Conservation (phyloP, 352 stramenopile genomes). For the Plasmopara muralis region DNA sequence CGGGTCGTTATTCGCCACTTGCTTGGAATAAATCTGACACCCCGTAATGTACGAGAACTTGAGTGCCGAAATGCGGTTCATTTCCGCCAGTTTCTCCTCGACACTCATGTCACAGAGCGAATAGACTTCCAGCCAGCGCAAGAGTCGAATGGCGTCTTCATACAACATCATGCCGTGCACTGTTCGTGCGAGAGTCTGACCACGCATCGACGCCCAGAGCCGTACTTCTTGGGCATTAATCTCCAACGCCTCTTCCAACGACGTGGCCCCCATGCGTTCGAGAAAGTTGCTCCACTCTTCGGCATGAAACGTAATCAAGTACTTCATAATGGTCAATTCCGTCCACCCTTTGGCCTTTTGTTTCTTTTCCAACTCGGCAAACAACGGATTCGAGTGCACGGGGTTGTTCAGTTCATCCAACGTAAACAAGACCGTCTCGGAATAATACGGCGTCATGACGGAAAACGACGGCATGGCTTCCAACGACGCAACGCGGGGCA, state of each 20-base stretch:
- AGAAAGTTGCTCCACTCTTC: conserved; percentile 88
- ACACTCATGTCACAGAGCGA: conserved; percentile 52
- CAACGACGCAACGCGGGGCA: conserved; percentile 64
- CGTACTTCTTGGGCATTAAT: conserved; percentile 66
- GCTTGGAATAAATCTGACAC: conserved; percentile 84
- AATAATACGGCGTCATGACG: conserved; percentile 87
- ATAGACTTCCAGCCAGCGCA: conserved; percentile 81
- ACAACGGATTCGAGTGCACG: conserved; percentile 75
- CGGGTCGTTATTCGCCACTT: conserved; percentile 64
- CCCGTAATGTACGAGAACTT: conserved; percentile 88
- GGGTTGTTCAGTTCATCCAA: conserved; percentile 82
- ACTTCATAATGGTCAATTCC: conserved; percentile 84
- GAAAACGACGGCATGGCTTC: conserved; percentile 85
- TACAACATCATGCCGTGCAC: conserved; percentile 89
- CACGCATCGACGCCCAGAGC: conserved; percentile 78
- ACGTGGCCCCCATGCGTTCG: conserved; percentile 65
- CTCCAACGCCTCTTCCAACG: conserved; percentile 63
- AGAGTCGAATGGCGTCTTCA: conserved; percentile 77
- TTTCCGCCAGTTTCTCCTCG: conserved; percentile 65
- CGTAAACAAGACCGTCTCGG: conserved; percentile 80
- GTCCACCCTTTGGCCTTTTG: conserved; percentile 64
- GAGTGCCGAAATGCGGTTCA: conserved; percentile 78
- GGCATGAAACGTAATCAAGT: conserved; percentile 81
- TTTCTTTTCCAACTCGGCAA: conserved; percentile 66
- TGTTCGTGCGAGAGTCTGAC: conserved; percentile 80